Base-by-base conservation (phyloP, 805 yeast species). In the Suhomyces faveliae region DNA sequence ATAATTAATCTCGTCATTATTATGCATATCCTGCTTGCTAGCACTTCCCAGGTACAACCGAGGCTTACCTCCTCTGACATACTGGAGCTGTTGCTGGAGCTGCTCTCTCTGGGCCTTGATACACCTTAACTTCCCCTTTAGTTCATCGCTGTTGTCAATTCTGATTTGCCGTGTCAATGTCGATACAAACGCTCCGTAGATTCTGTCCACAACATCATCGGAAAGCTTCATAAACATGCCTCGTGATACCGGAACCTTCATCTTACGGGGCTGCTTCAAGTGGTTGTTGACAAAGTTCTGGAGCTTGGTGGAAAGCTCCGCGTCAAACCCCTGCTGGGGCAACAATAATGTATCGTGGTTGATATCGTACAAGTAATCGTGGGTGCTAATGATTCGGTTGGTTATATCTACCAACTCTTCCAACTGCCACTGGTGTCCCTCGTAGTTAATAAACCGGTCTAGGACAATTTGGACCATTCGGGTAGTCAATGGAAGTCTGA, bases 401-500 rank as follows among this genome's bases (percentile, higher is more conserved):
- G 58, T 42, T 21, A 57, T 27, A 3, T 49, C 44, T n/a, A 51
- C 43, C 25, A 57, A 41, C 11, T 51, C 46, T 6, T 47, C 44
- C n/a, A 49, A 23, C 15, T 19, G 33, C 51, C 51, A 49, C 13
- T 37, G 33, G 11, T n/a, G 24, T 11, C 20, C 22, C 11, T 23
- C 24, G 29, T n/a, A 63, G 57, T 33, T 51, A 45, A n/a, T 43
- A 44, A 44, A 62, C 38, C 27, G 37, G 29, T 43, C 42, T 12
- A 43, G 61, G 4, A 68, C 42, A 10, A 40, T 42, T 21, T 53
- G 53, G 47, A 63, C 69, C n/a, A 60, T 52, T 25, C 63, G 58
- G 8, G 68, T 64, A n/a, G 71, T 63, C 9, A 64, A 46, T 1
- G 74, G 74, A 9, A 70, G 43, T n/a, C 51, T 51, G 40, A 54